Evolutionary conservation across 495 filamentous ascomycete species (phyloP).

Genomic region (Aspergillus egyptiacus): DNA sequence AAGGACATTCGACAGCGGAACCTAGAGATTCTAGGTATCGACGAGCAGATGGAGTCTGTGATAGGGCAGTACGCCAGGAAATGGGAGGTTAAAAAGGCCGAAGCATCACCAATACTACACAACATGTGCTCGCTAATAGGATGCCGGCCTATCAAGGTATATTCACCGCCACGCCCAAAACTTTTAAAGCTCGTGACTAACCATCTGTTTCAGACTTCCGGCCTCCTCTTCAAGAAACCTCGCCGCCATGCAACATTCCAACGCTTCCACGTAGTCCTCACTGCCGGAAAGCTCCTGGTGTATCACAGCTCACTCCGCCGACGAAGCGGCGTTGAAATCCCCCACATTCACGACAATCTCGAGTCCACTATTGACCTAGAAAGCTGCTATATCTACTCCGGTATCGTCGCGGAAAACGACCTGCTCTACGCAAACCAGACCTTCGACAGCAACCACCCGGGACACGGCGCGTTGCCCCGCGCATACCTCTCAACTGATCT

Average conservation of each 20-base stretch:
- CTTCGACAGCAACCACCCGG: conserved; percentile 62
- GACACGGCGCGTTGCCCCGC: conserved; percentile 56
- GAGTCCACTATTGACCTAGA: conserved; percentile 54
- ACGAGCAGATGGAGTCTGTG: conserved; percentile 63
- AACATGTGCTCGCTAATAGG: conserved; percentile 62
- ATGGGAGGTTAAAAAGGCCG: conserved; percentile 65
- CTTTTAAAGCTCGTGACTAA: background rate
- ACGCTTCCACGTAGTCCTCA: conserved; percentile 57
- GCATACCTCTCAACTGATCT: conserved; percentile 57
- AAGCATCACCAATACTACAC: conserved; percentile 60
- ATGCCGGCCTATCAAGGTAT: conserved; percentile 59
- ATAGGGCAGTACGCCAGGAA: conserved; percentile 65
- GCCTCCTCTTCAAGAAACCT: conserved; percentile 61
- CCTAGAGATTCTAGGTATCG: conserved; percentile 56
- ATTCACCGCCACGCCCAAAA: background rate
- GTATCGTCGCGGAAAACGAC: conserved; percentile 60
- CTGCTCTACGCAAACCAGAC: conserved; percentile 64
- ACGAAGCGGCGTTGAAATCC: conserved; percentile 51
- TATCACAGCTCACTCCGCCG: conserved; percentile 57
- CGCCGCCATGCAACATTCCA: conserved; percentile 58
- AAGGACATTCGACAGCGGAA: conserved; percentile 55
- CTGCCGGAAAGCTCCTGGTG: conserved; percentile 56
- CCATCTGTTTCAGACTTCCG: conserved; percentile 46
- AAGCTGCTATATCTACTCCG: conserved; percentile 70
- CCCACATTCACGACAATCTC: conserved; percentile 59